Base-by-base conservation (phyloP, 2,329 filamentous ascomycete genomes). In the Ceratocystis eucalypticola region DNA sequence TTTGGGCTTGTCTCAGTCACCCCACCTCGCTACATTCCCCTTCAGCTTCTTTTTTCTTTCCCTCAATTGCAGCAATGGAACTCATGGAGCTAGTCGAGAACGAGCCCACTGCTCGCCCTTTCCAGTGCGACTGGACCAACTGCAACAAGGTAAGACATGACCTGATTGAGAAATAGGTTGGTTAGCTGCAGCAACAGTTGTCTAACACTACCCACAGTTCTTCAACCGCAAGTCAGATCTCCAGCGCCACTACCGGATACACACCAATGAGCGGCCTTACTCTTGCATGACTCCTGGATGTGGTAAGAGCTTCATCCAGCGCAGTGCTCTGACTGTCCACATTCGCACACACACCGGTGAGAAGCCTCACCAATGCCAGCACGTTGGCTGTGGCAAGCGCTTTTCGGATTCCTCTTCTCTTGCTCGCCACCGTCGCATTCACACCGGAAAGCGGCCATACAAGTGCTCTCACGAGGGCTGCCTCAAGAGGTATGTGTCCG, bases 151-250 rank as follows among this genome's bases (percentile, higher is more conserved):
- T 86, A 74, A 67, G 78, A 73, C 48, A 28, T 37, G 3, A 33
- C 45, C 44, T 17, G 28, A 22, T 46, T 55, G 30, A 46, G n/a
- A n/a, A 37, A 37, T 55, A 37, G n/a, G 6, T 22, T 33, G 5
- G 37, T 20, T 33, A 10, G 22, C 22, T n/a, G 25, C n/a, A 15
- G 15, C n/a, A 45, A 28, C 41, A 63, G 7, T n/a, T 8, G 61
- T 59, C 61, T 68, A 61, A 45, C 55, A 30, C 41, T 22, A 45
- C 1, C 37, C 61, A 33, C 70, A 88, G 86, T 86, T 83, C 75
- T 88, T 88, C 77, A 88, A 88, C 75, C 80, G 86, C 71, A 88
- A 88, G 74, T 88, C 86, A 20, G 86, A 88, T 71, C 76, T 88
- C 68, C 84, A 87, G 72, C 80, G 86, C 72, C 86, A 88, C 72